Evolutionary conservation across 768 basidiomycete species (phyloP).

Genomic region (Agaricus blazei): DNA sequence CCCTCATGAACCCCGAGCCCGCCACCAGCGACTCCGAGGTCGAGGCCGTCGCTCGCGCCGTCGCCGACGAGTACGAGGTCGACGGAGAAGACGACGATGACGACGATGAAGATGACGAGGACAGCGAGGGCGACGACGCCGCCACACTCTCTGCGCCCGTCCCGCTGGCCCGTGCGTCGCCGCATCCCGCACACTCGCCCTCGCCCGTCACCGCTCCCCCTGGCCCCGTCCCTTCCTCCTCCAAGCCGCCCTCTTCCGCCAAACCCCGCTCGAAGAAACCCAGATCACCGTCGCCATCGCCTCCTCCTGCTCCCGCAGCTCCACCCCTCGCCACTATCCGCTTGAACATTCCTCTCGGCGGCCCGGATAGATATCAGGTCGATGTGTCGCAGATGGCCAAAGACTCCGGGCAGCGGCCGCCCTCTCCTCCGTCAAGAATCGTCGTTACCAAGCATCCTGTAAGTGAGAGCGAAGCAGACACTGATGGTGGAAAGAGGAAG

Average conservation of each 20-base stretch:
- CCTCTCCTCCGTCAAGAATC: slow-evolving; percentile 54
- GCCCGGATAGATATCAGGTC: slow-evolving; percentile 71
- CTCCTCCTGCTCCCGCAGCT: slow-evolving; percentile 49
- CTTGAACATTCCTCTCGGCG: slow-evolving; percentile 64
- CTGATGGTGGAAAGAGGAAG: slow-evolving; percentile 25
- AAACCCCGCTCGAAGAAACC: slow-evolving; percentile 28
- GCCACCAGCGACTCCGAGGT: background rate
- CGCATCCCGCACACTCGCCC: background rate
- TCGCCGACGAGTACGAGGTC: slow-evolving; percentile 15
- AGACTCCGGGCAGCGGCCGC: slow-evolving; percentile 57
- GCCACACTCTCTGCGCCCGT: slow-evolving; percentile 12
- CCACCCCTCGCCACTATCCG: slow-evolving; percentile 62
- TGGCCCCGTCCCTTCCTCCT: slow-evolving; percentile 18
- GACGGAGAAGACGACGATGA: slow-evolving; percentile 17
- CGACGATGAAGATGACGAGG: slow-evolving; percentile 13
- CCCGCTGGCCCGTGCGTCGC: slow-evolving; percentile 12
- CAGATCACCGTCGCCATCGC: slow-evolving; percentile 44
- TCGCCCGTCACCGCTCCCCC: slow-evolving; percentile 28
- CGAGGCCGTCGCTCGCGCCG: slow-evolving; percentile 6
- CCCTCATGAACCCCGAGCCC: slow-evolving; percentile 10
- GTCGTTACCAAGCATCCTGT: slow-evolving; percentile 29
- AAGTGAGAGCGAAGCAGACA: slow-evolving; percentile 43
- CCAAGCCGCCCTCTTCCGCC: slow-evolving; percentile 15
- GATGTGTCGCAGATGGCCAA: slow-evolving; percentile 56
- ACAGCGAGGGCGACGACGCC: slow-evolving; percentile 5